Evolutionary conservation across 805 yeast species (phyloP), one percentile per base, ranked within the genome.

Genomic region (Candida montana): DNA sequence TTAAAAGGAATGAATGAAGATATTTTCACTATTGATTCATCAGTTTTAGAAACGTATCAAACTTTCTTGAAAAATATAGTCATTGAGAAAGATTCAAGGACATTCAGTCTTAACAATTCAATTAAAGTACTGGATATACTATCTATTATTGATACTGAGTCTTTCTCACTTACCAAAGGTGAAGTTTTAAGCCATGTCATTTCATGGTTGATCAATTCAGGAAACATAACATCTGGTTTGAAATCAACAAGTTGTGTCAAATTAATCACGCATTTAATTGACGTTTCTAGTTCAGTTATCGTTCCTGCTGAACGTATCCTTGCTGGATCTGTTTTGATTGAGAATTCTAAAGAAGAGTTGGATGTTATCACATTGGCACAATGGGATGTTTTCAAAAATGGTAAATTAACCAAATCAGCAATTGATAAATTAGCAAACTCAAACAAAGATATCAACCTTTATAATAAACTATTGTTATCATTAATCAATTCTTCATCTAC

Each of bases 331-430:
- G 16, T 12, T 7, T 6, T 33, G 9, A 28, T 40, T 23, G 32
- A 38, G 7, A 12, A 4, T 6, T 19, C 26, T n/a, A 13, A 9
- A 11, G 5, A 17, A 8, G 20, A 28, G 9, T 5, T 12, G 7
- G 35, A 7, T 2, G 11, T 4, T n/a, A 12, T 23, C 7, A 13
- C 24, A 9, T 29, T 24, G 16, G 18, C 40, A 4, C 40, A 40
- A 18, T 43, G 46, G 46, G 37, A 40, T 18, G 41, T 40, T 23
- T 43, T 39, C 33, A 35, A 29, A 11, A 21, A 24, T 17, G 33
- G 32, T 2, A 23, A 30, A 13, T 23, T 39, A 8, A 31, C 31
- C 4, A 13, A 12, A 13, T 4, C 13, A 6, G 18, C 27, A 5
- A 16, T 27, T 6, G 7, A n/a, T 3, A 4, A 1, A 12, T n/a